Base-by-base conservation (phyloP, 768 basidiomycete species). In the Hysterangium stoloniferum region DNA sequence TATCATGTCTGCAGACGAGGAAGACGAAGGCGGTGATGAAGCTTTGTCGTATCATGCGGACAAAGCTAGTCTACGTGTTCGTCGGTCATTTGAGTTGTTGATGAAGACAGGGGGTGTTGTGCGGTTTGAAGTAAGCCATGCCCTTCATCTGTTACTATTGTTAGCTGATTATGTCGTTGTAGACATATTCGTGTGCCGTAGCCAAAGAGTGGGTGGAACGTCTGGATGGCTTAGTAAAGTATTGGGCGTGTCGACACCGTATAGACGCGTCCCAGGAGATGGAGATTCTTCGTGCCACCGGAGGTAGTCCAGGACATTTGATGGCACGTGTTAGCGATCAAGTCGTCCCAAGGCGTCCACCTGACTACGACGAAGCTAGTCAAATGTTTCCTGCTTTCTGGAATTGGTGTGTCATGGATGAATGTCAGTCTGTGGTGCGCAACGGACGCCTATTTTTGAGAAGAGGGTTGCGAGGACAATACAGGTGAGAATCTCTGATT, bases 191-290 rank as follows among this genome's bases (percentile, higher is more conserved):
- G 20, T 69, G 77, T 48, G 68, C 62, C 28, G 72, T 83, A 38
- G 86, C 87, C 0, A 61, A 82, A 44, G 92, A 97, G 61, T 97
- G 94, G 95, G 80, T 96, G 43, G 74, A 78, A 44, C 75, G 82
- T 34, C 75, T 97, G 4, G 77, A 78, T 15, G 76, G 76, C 24
- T 72, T 94, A 29, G 66, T 83, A 34, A 62, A 69, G 3, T 97
- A 92, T 61, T 97, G 93, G 93, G 81, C 75, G 48, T 72, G 78
- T 40, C 76, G 83, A 19, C 85, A 92, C 58, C 76, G 78, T 22
- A 71, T 75, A 36, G 91, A 94, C 59, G 83, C 90, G 12, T 72
- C 72, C 53, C 75, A 83, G 51, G 88, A 90, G 64, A 92, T 93
- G 81, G 81, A 88, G 51, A 66, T 89, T 34, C 78, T 80, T 15